Base-by-base conservation (phyloP, 140 eudicot species). In the Oenanthe javanica region DNA sequence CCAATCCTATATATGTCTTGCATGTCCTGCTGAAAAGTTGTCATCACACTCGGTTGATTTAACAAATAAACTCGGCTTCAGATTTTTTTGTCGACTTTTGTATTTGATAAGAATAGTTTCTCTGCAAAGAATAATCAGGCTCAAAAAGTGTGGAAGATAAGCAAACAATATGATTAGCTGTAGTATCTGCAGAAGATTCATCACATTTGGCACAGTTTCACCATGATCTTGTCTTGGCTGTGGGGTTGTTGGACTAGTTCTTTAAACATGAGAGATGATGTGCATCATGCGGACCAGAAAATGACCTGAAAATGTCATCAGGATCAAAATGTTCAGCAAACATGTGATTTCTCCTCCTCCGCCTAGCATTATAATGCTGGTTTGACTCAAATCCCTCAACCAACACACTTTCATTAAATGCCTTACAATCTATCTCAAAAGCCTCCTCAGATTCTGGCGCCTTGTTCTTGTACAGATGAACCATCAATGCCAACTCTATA, bases 71-170 rank as follows among this genome's bases (percentile, higher is more conserved):
- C 84, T 91, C 97, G 54, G 90, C 92, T 78, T 89, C 93, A 87
- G 88, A 86, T 54, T 87, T 89, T 74, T 89, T 83, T 10, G 99
- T 90, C 70, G 42, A 79, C 84, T 84, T 89, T 49, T 80, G 67
- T 72, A 85, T 85, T 86, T 89, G 97, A 86, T 94, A 94, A 12
- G 93, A 79, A 72, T 92, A 87, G 84, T 87, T 94, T 89, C 86
- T 92, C 87, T 90, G 99, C 85, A 94, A 82, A 45, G 99, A 90
- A 79, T 90, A 94, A 64, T 89, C 96, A 14, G 95, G 99, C 86
- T 87, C 96, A 3, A 96, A 90, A 77, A 85, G 89, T 0, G 98
- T 31, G 31, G 98, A 79, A 92, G 89, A 83, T 88, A 89, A 45
- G 97, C 97, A 79, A 94, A 95, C 87, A 94, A 81, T 71, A 94